A percentile compares a stretch with the other conserved stretches of the same genome.
phyloP scores from a whole-genome alignment of 2,329 filamentous ascomycete species.

The Pleomassaria siparia region DNA sequence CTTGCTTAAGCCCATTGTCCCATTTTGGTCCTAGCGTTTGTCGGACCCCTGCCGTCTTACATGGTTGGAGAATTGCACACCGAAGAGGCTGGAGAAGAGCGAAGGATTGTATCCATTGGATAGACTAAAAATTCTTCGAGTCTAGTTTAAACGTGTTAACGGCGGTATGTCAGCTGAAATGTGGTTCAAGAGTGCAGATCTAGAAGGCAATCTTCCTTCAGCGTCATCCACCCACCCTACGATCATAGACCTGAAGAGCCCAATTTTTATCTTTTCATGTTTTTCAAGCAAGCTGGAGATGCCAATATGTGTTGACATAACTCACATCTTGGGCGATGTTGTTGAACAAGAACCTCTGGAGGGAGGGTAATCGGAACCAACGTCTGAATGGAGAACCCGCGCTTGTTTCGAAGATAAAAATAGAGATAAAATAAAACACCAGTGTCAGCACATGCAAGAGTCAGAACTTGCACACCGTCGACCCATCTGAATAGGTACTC shows the following conservation, averaged over 20 bases:
- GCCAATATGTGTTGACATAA: too few species aligned
- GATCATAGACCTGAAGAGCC: not conserved
- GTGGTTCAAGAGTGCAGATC: not conserved
- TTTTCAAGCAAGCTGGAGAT: too few species aligned
- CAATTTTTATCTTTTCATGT: too few species aligned
- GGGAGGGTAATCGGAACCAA: too few species aligned
- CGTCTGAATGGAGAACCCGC: too few species aligned
- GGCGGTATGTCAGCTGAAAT: constrained; percentile 13
- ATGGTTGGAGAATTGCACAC: constrained; percentile 7
- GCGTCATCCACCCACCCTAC: constrained; percentile 4
- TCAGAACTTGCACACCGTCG: too few species aligned
- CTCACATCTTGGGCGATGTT: too few species aligned
- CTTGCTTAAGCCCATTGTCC: constrained; percentile 17
- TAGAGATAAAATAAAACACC: too few species aligned
- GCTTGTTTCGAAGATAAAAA: too few species aligned
- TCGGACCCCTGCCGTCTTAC: constrained; percentile 11
- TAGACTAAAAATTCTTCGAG: constrained; percentile 1
- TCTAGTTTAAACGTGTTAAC: constrained; percentile 7
- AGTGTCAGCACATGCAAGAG: too few species aligned
- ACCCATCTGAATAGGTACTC: too few species aligned
- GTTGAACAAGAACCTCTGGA: too few species aligned
- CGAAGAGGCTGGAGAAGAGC: constrained; percentile 2
- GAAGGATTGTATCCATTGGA: constrained; percentile 13
- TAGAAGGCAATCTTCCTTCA: not conserved
- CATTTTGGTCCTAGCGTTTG: constrained; percentile 16